Conservation (phyloP, 805 yeast species). For the Metschnikowia colocasiae region DNA sequence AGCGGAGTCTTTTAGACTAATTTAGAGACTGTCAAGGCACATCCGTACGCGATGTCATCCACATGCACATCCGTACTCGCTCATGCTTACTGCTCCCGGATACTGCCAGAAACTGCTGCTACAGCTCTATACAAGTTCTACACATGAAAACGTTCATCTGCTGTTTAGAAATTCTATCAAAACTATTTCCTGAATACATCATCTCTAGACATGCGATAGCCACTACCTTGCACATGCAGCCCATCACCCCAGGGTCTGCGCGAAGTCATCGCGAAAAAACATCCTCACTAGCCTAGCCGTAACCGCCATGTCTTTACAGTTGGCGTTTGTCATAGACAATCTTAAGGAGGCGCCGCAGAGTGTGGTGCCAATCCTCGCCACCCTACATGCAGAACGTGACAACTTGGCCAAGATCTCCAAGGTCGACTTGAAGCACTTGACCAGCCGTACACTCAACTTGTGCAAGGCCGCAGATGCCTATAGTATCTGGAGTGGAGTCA, state of each 20-base stretch:
- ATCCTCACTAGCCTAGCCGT: not conserved
- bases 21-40: too few species aligned
- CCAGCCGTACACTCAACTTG: constrained; percentile 41
- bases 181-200: too few species aligned
- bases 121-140: too few species aligned
- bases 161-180: too few species aligned
- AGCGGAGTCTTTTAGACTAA: constrained; percentile 12
- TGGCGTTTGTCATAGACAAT: constrained; percentile 24
- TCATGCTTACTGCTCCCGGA: too few species aligned
- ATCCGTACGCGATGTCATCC: too few species aligned
- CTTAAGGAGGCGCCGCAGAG: constrained; percentile 22
- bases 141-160: too few species aligned
- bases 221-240: too few species aligned
- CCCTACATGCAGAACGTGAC: constrained; percentile 27
- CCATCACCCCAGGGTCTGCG: not conserved
- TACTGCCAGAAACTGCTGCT: too few species aligned
- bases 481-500: constrained; percentile 57
- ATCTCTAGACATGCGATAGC: too few species aligned
- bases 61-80: too few species aligned
- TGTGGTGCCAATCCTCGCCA: constrained; percentile 30
- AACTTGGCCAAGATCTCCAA: constrained; percentile 43
- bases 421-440: constrained; percentile 48
- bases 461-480: constrained; percentile 41
- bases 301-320: constrained; percentile 21
- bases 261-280: constrained; percentile 4